These are phyloP conservation scores for Alternaria solani DNA, from an alignment of 2,329 filamentous ascomycete species.

Conservation along the genomic window DNA sequence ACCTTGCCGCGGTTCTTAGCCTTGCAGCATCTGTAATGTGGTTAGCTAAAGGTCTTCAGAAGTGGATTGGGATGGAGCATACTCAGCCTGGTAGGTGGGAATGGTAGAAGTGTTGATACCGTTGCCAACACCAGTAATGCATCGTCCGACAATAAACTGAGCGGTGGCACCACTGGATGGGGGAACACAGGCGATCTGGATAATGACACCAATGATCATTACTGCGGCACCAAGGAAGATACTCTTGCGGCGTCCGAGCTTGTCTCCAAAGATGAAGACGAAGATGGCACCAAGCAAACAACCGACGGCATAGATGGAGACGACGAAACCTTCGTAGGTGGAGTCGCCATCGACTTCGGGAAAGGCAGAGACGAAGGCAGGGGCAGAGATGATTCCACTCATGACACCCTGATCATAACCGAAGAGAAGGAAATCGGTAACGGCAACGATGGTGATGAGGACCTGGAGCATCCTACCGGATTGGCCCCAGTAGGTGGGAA, in stretches of 20 bases:
- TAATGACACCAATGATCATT: constrained; percentile 54
- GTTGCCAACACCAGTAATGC: constrained; percentile 62
- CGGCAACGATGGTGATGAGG: constrained; percentile 54
- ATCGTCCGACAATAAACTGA: constrained; percentile 61
- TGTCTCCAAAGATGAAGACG: constrained; percentile 50
- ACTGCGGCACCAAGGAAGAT: constrained; percentile 53
- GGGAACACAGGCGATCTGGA: constrained; percentile 47
- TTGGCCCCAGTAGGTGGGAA: constrained; percentile 42
- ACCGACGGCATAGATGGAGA: constrained; percentile 62
- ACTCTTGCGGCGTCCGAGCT: constrained; percentile 53
- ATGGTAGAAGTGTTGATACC: constrained; percentile 64
- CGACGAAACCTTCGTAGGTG: constrained; percentile 56
- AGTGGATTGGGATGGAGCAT: background rate
- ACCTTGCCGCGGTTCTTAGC: constrained; percentile 67
- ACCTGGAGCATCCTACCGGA: constrained; percentile 42
- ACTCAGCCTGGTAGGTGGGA: constrained; percentile 62
- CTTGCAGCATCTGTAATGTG: constrained; percentile 46
- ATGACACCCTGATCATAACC: constrained; percentile 58
- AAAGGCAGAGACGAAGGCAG: constrained; percentile 46
- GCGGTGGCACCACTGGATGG: constrained; percentile 46
- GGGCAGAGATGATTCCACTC: constrained; percentile 53
- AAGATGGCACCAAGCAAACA: constrained; percentile 54
- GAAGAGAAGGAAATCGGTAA: constrained; percentile 58
- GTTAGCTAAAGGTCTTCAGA: background rate
- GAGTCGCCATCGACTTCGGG: constrained; percentile 49